Base-by-base conservation (phyloP, 495 filamentous ascomycete species). In the Paragyromitra xinjiangensis region DNA sequence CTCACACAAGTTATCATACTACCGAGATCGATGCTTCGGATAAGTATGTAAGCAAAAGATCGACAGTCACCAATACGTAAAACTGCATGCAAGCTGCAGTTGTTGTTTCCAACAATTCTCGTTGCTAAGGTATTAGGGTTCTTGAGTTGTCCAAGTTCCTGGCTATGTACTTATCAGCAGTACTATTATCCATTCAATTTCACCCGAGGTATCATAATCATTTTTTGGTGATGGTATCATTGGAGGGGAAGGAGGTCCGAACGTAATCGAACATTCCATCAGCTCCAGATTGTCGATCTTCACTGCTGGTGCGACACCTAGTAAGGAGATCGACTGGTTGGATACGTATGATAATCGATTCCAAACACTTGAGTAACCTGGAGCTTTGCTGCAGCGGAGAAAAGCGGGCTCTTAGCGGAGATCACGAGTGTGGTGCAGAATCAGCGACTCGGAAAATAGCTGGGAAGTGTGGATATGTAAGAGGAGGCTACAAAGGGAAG, bases 261-360 rank as follows among this genome's bases (percentile, higher is more conserved):
- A 66, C 59, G 29, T 73, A 77, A 77, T 77, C 74, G 74, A 77
- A 77, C 74, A 77, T 77, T 77, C 69, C 51, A 59, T 66, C 59
- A 56, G 48, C 58, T 64, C 50, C 68, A 73, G 74, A 77, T 77
- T 77, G 61, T 72, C 74, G 74, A 77, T 77, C 74, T 77, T 48
- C 69, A 24, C 61, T 59, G 59, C 61, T 66, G 61, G 69, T 77
- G 68, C 51, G 50, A 77, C 68, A 73, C 59, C 53, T 59, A 77
- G 69, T 69, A 59, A 77, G 74, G 50, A 73, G 74, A 77, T 77
- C 74, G 74, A 77, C 69, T 77, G 74, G 74, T 37, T 73, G 69
- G 74, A 77, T 77, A 77, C 61, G 74, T 72, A 77, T 72, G 73
- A 77, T 72, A 66, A 73, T 77, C 73, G 73, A 73, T 77, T 77